Evolutionary conservation across 805 yeast genomes (phyloP).

Genomic region (Ogataea degrootiae): DNA sequence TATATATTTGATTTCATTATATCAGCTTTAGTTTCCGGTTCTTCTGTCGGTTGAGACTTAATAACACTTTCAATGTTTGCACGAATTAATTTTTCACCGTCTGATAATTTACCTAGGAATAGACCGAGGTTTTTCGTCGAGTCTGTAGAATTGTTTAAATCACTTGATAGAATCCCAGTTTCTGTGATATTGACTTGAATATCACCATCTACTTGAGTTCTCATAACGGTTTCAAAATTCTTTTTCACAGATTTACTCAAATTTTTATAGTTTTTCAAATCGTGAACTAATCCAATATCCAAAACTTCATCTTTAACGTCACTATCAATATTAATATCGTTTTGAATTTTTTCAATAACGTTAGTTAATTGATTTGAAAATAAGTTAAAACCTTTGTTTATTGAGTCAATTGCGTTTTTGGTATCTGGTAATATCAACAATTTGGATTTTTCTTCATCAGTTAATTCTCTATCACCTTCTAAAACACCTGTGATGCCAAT

Average conservation of each 20-base stretch:
- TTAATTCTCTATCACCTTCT: slow-evolving; percentile 32
- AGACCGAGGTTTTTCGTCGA: slow-evolving; percentile 50
- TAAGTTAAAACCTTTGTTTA: slow-evolving; percentile 29
- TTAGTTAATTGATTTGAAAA: slow-evolving; percentile 29
- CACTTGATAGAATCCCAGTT: slow-evolving; percentile 34
- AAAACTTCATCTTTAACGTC: slow-evolving; percentile 44
- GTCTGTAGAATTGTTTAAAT: slow-evolving; percentile 19
- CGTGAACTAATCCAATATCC: slow-evolving; percentile 63
- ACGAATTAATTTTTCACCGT: slow-evolving; percentile 82
- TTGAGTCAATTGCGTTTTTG: slow-evolving; percentile 32
- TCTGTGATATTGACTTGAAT: slow-evolving; percentile 58
- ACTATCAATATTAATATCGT: slow-evolving; percentile 19
- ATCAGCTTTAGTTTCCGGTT: slow-evolving; percentile 1
- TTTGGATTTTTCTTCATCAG: slow-evolving; percentile 26
- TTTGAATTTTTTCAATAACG: slow-evolving; percentile 36
- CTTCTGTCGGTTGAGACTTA: slow-evolving; percentile 8
- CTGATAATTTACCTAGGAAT: slow-evolving; percentile 70
- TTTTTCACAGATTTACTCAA: slow-evolving; percentile 44
- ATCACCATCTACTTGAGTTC: slow-evolving; percentile 71
- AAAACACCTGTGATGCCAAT: slow-evolving; percentile 35
- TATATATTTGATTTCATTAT: slow-evolving; percentile 25
- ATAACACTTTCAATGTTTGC: slow-evolving; percentile 83
- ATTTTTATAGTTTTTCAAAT: slow-evolving; percentile 49
- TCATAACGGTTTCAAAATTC: slow-evolving; percentile 59
- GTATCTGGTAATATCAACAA: slow-evolving; percentile 29